Base-by-base conservation (phyloP, 2,329 filamentous ascomycete species). In the Trichoderma polysporum region DNA sequence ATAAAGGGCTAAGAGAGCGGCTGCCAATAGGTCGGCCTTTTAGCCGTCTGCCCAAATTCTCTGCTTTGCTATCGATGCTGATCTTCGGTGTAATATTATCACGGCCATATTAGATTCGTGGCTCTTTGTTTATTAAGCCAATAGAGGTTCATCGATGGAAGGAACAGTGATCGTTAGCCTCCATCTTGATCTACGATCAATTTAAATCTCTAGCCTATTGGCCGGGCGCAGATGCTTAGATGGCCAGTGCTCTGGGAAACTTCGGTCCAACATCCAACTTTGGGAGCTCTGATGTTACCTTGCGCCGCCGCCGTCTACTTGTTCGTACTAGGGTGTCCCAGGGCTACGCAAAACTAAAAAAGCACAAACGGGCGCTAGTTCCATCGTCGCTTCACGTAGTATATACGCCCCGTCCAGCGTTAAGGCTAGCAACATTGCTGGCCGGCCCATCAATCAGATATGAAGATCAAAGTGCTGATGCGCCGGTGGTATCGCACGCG, bases 141-240 rank as follows among this genome's bases (percentile, higher is more conserved):
- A 35, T 49, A 27, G 17, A 37, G 45, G 49, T 35, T 27, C 37
- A 15, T 25, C 29, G 49, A 47, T 47, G 60, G 37, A 47, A 25
- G 22, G 37, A 35, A 53, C 27, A 27, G 25, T 25, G 41, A 50
- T 58, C 53, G 33, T 29, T 39, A 50, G 53, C 62, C 49, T 58
- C 62, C 53, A 66, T 58, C 62, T 49, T 50, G 53, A 66, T 66
- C 52, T 58, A 66, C 62, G 53, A 66, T 66, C 50, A 64, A 41
- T 54, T 63, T 63, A 22, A 54, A 41, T 35, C 35, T 64, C 29
- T 13, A 47, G 37, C 15, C 37, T 56, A 56, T 45, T 64, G 49
- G 41, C 39, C 31, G 31, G 49, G 47, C 37, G 27, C 60, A 63
- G 35, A 54, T 45, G 52, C 50, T 31, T 31, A 65, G 61, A 27